Conservation (phyloP, 2,329 filamentous ascomycete genomes). For the Rhinocladiella similis region DNA sequence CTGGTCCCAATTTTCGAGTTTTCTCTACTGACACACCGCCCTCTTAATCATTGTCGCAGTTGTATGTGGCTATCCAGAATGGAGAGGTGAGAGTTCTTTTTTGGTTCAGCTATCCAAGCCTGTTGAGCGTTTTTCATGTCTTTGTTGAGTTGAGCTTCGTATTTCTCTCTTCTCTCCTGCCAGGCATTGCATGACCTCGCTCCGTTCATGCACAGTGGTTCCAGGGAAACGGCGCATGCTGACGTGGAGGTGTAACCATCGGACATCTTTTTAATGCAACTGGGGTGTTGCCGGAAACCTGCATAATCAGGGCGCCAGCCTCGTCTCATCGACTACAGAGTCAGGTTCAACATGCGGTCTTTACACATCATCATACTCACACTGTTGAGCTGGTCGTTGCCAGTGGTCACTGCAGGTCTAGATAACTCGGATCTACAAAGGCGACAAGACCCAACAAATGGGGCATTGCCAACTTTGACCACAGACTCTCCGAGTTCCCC, state of each 20-base stretch:
- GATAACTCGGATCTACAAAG: conserved; percentile 5
- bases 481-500: conserved; percentile 6
- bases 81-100: background rate
- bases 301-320: conserved; percentile 2
- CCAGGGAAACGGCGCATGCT: conserved; percentile 2
- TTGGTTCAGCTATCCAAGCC: background rate
- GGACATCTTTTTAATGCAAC: conserved; percentile 5
- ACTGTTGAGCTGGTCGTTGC: conserved; percentile 11
- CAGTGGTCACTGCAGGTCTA: background rate
- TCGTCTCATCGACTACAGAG: background rate
- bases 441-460: conserved; percentile 14
- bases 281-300: background rate
- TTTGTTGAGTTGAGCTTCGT: background rate
- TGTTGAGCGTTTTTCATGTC: background rate
- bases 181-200: background rate
- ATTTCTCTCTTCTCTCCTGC: background rate
- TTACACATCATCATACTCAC: conserved; percentile 8
- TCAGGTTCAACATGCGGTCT: conserved; percentile 10
- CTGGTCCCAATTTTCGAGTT: conserved; percentile 8
- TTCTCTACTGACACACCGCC: background rate
- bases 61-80: background rate
- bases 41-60: background rate
- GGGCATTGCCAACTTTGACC: conserved; percentile 16
- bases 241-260: conserved; percentile 17
- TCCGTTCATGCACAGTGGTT: conserved; percentile 8